Evolutionary conservation across 2,329 filamentous ascomycete genomes (phyloP), one percentile per base, ranked within the genome.

Genomic region (Venturia aucupariae): DNA sequence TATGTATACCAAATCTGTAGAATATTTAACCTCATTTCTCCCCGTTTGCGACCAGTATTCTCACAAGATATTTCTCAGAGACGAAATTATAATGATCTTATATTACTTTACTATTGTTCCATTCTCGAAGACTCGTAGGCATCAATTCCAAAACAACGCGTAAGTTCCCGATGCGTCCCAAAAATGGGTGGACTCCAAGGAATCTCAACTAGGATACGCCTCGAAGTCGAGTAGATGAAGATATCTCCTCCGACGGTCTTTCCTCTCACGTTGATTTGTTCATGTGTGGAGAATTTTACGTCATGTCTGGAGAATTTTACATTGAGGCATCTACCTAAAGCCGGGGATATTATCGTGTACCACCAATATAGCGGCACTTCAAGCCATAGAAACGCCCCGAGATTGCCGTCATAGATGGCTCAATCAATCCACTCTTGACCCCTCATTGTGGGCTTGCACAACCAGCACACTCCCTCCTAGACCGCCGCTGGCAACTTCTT

Each of bases 391-490:
- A n/a, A 19, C 15, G 15, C 5, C 27, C 17, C 19, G 6, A 30
- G n/a, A 32, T n/a, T 19, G 8, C 15, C 51, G 15, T 57, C 30
- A n/a, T 27, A 48, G 13, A 11, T n/a, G 10, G 22, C 13, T 2
- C 46, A 19, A 6, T 35, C 27, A 35, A 22, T 35, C 30, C 4
- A 35, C 5, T 22, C 51, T 35, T 11, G 11, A 17, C 5, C 51
- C 51, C n/a, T 17, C 27, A 38, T n/a, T 51, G 22, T 75, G 79
- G 44, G 87, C 87, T 75, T 90, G 86, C 35, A 92, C 80, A 64
- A 92, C 83, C 63, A 92, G 76, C 32, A 92, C 76, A 73, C 88
- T 90, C 0, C 86, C 84, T 67, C 81, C 82, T n/a, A 89, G 74
- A 15, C 81, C 82, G 55, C 79, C 79, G 62, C 80, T 80, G 54